Evolutionary conservation across 768 basidiomycete species (phyloP).

Genomic region (Jaapia argillacea): DNA sequence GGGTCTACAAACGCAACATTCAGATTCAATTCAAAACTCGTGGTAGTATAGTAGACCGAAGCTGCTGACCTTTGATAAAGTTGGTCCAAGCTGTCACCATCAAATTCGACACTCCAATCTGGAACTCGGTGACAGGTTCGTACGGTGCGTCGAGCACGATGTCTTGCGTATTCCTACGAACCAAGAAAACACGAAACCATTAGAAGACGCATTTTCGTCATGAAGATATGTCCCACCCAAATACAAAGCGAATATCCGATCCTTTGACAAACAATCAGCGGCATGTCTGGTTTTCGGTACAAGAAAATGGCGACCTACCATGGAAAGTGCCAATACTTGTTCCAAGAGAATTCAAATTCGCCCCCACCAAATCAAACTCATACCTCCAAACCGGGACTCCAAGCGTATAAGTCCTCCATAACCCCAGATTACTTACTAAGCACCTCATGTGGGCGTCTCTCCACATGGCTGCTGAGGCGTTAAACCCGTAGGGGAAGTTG

Average conservation of each 20-base stretch:
- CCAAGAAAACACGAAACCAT: neutral
- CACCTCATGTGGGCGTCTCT: conserved; percentile 17
- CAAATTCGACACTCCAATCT: conserved; percentile 14
- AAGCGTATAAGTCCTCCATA: conserved; percentile 12
- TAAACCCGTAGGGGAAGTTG: conserved; percentile 11
- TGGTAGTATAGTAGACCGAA: neutral
- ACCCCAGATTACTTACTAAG: conserved; percentile 13
- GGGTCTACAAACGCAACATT: conserved; percentile 11
- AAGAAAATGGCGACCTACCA: conserved; percentile 8
- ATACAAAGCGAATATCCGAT: conserved; percentile 18
- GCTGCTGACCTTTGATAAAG: conserved; percentile 15
- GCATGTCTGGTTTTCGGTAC: too few relatives aligned
- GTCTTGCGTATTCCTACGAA: neutral
- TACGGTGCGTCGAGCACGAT: conserved; percentile 11
- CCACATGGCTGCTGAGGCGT: conserved; percentile 17
- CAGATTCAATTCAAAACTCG: neutral
- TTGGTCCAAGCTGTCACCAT: conserved; percentile 20
- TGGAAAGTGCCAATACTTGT: conserved; percentile 14
- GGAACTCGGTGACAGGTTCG: conserved; percentile 14
- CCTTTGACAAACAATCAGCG: conserved; percentile 4
- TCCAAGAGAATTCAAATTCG: conserved; percentile 14
- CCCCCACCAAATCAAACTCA: conserved; percentile 14
- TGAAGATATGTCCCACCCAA: conserved; percentile 7
- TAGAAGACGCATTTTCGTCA: neutral
- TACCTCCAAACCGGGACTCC: conserved; percentile 17